Evolutionary conservation across 2,329 filamentous ascomycete genomes (phyloP).

Genomic region (Fusarium guadeloupense): DNA sequence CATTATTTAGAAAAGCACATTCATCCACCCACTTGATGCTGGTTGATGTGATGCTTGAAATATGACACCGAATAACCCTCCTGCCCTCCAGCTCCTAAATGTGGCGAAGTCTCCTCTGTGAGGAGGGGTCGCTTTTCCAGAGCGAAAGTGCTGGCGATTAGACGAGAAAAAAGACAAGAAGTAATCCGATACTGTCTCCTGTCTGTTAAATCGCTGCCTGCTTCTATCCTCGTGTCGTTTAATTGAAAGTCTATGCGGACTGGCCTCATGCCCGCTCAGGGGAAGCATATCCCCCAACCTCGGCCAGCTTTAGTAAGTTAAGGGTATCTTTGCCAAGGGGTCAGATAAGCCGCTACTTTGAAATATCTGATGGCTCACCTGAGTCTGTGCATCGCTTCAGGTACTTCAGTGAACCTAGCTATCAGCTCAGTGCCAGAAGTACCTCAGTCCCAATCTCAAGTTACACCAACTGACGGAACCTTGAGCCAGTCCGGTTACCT

Average conservation of each 20-base stretch:
- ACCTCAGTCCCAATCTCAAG: neutral
- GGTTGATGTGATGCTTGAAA: too few relatives aligned
- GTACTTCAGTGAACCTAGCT: neutral
- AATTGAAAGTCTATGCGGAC: conserved; percentile 3
- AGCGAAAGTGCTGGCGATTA: too few relatives aligned
- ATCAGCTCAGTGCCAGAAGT: conserved; percentile 8
- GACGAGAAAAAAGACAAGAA: neutral
- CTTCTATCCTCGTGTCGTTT: neutral
- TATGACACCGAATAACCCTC: too few relatives aligned
- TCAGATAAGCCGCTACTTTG: conserved; percentile 16
- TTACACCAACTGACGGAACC: conserved; percentile 11
- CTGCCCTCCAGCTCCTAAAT: too few relatives aligned
- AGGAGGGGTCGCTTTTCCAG: too few relatives aligned
- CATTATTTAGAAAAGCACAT: too few relatives aligned
- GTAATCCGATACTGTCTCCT: neutral
- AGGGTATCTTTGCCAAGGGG: neutral
- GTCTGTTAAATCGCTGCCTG: neutral
- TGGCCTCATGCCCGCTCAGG: too few relatives aligned
- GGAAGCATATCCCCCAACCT: conserved; percentile 23
- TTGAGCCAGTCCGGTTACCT: conserved; percentile 1
- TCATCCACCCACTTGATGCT: too few relatives aligned
- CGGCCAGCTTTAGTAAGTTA: neutral
- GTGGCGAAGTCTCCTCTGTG: too few relatives aligned
- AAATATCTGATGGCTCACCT: too few relatives aligned
- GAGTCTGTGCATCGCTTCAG: neutral